Evolutionary conservation across 2,329 filamentous ascomycete genomes (phyloP).

Genomic region (Thielaviopsis punctulata): DNA sequence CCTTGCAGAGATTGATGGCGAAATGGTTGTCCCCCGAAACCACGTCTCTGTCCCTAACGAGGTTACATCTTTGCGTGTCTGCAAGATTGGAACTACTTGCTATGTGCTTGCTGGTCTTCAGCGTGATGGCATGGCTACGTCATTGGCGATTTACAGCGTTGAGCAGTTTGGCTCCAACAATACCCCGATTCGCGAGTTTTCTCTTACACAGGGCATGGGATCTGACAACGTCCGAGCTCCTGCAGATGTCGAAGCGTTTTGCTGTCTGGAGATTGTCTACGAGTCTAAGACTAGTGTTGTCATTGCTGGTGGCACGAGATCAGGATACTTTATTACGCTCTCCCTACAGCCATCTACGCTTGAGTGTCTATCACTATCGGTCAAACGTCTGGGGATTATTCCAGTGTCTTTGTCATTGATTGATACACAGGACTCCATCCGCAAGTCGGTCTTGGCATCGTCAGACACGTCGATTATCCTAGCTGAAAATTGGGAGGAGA

Average conservation of each 20-base stretch:
- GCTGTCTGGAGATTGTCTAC: constrained; percentile 25
- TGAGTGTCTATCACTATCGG: constrained; percentile 4
- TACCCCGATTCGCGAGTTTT: constrained; percentile 3
- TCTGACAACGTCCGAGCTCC: background rate
- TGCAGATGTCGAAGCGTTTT: constrained; percentile 25
- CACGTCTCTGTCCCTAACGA: constrained; percentile 19
- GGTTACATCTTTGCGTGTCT: constrained; percentile 28
- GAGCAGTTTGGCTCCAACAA: background rate
- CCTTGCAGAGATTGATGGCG: constrained; percentile 1
- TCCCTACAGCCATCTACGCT: background rate
- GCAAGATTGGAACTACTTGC: constrained; percentile 13
- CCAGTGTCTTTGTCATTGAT: constrained; percentile 15
- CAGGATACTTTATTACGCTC: constrained; percentile 32
- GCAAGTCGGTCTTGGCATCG: constrained; percentile 24
- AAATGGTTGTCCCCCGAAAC: background rate
- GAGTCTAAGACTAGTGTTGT: constrained; percentile 17
- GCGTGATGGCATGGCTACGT: constrained; percentile 5
- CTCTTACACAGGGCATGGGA: background rate
- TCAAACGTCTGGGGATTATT: constrained; percentile 19
- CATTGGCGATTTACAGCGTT: constrained; percentile 7
- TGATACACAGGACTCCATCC: background rate
- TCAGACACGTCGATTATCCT: constrained; percentile 32
- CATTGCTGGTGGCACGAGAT: constrained; percentile 31
- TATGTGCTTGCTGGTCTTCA: constrained; percentile 18
- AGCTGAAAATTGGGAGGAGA: constrained; percentile 22